Conservation (phyloP, 371 early-diverging fungal species). For the Mucor plumbeus region DNA sequence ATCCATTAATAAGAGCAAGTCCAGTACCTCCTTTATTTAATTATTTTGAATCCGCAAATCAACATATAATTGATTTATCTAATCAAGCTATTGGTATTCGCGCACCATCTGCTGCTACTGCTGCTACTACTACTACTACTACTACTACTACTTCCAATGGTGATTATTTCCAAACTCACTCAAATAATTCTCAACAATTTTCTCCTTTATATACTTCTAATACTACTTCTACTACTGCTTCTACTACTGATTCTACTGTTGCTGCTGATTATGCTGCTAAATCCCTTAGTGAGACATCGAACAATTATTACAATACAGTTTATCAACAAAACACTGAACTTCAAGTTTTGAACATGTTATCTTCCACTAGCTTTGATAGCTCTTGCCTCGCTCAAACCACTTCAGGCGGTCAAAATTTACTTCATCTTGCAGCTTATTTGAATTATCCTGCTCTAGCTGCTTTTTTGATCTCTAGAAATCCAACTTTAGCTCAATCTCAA, state of each 20-base stretch:
- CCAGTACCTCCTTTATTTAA: constrained; percentile 46
- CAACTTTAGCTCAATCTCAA: constrained; percentile 6
- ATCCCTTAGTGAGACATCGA: not conserved
- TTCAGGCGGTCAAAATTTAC: constrained; percentile 22
- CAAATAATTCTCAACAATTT: not conserved
- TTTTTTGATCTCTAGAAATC: constrained; percentile 1
- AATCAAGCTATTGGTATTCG: constrained; percentile 45
- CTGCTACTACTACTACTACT: too few relatives aligned
- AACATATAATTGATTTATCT: constrained; percentile 76
- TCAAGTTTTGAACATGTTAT: not conserved
- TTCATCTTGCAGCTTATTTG: constrained; percentile 24
- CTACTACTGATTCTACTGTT: too few relatives aligned
- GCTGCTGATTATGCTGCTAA: not conserved
- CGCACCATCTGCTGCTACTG: not conserved
- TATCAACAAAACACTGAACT: constrained; percentile 6
- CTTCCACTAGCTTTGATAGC: not conserved
- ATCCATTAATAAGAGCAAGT: constrained; percentile 27
- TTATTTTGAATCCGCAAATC: constrained; percentile 64
- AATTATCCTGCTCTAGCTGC: constrained; percentile 9
- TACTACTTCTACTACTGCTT: too few relatives aligned
- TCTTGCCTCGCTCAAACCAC: not conserved
- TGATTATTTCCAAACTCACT: not conserved
- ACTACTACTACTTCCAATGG: not conserved
- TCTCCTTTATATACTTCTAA: not conserved
- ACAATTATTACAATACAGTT: not conserved